phyloP scores from a whole-genome alignment of 1,284 basidiomycete genomes.

The Cryptococcus sp. region DNA sequence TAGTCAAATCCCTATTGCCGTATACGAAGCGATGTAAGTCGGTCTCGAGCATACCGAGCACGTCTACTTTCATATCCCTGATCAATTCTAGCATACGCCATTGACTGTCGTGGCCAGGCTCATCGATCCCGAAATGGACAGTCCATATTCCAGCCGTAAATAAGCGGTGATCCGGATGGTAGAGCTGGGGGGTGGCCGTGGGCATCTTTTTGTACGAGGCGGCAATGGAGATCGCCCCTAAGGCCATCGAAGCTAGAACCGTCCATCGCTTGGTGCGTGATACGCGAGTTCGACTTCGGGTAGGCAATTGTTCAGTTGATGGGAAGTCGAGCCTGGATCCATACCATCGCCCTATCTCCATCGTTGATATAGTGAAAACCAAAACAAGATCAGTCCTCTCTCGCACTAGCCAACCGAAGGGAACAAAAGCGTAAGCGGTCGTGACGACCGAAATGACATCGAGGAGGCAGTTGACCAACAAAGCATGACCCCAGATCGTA shows the following conservation, averaged over 20 bases:
- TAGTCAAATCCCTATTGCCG: constrained; percentile 83
- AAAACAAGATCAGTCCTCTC: constrained; percentile 69
- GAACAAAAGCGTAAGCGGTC: constrained; percentile 91
- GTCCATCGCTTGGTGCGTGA: constrained; percentile 16
- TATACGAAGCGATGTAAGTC: constrained; percentile 80
- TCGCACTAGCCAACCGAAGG: constrained; percentile 70
- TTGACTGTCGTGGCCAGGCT: constrained; percentile 77
- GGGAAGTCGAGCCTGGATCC: constrained; percentile 15
- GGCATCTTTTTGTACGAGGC: constrained; percentile 20
- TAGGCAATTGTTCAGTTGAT: constrained; percentile 7
- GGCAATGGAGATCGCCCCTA: constrained; percentile 15
- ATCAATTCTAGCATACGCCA: constrained; percentile 70
- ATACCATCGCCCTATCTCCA: constrained; percentile 7
- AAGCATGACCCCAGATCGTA: constrained; percentile 56
- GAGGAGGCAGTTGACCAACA: constrained; percentile 63
- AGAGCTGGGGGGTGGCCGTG: constrained; percentile 50
- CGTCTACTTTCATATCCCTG: constrained; percentile 73
- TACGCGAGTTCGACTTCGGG: constrained; percentile 15
- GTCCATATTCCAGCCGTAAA: constrained; percentile 92
- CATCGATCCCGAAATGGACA: constrained; percentile 78
- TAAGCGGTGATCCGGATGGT: constrained; percentile 60
- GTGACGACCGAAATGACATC: constrained; percentile 72
- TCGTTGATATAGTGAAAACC: constrained; percentile 22
- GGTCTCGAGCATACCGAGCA: constrained; percentile 75
- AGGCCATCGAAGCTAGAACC: constrained; percentile 38